A percentile compares a stretch with the other conserved stretches of the same genome.
phyloP scores from a whole-genome alignment of 1,284 basidiomycete species.

The Ustilago xerochloae region DNA sequence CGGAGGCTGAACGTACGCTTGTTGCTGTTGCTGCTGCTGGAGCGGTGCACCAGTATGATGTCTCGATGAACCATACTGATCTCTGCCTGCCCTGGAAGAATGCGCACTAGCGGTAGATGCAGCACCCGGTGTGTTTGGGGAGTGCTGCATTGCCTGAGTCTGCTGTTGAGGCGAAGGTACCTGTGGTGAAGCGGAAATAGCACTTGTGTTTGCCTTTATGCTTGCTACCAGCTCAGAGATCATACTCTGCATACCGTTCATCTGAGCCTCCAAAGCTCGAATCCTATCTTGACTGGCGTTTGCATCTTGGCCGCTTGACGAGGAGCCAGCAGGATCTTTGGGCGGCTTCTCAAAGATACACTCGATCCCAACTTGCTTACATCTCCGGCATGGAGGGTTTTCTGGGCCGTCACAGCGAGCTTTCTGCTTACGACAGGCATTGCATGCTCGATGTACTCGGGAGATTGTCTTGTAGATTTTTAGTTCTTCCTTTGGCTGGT shows the following conservation, averaged over 20 bases:
- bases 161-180: not conserved
- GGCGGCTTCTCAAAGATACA: conserved; percentile 94
- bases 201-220: conserved; percentile 44
- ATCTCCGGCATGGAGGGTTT: conserved; percentile 86
- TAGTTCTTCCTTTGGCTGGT: conserved; percentile 23
- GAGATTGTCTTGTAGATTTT: conserved; percentile 51
- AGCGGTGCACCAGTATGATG: conserved; percentile 8
- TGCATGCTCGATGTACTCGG: conserved; percentile 49
- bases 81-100: conserved; percentile 12
- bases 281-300: conserved; percentile 69
- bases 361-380: conserved; percentile 81
- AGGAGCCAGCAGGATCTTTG: conserved; percentile 73
- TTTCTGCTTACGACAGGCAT: conserved; percentile 55
- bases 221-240: conserved; percentile 43
- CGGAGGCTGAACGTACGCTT: conserved; percentile 12
- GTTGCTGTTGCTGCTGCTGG: conserved; percentile 20
- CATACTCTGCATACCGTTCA: conserved; percentile 47
- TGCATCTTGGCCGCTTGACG: conserved; percentile 68
- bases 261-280: conserved; percentile 30
- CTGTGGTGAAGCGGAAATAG: conserved; percentile 19
- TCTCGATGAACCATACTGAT: conserved; percentile 10
- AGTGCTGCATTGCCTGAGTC: not conserved
- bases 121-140: conserved; percentile 9
- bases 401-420: conserved; percentile 47
- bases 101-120: conserved; percentile 10